These are phyloP conservation scores for Xylaria scruposa DNA, from an alignment of 495 filamentous ascomycete species.

Conservation along the genomic window DNA sequence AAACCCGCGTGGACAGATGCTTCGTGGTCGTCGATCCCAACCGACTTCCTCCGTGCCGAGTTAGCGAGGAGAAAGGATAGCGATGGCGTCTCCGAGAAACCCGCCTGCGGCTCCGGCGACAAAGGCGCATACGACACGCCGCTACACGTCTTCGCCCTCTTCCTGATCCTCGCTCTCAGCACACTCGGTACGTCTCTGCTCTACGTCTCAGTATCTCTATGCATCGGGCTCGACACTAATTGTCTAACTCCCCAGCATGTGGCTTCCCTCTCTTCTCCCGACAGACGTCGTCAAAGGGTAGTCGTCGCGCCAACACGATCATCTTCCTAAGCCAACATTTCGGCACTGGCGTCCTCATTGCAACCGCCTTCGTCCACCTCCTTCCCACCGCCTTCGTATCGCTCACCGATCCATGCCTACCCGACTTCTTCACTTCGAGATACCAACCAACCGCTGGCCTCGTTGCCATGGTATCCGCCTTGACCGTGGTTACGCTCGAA, in stretches of 20 bases:
- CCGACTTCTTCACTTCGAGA: constrained; percentile 70
- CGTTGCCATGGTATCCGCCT: constrained; percentile 77
- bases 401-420: constrained; percentile 80
- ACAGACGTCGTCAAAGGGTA: constrained; percentile 47
- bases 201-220: not conserved
- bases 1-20: constrained; percentile 22
- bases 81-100: constrained; percentile 41
- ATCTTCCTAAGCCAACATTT: constrained; percentile 83
- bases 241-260: constrained; percentile 53
- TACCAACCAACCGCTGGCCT: constrained; percentile 80
- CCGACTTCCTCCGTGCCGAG: constrained; percentile 58
- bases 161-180: constrained; percentile 75
- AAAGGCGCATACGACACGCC: constrained; percentile 68
- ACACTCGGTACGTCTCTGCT: constrained; percentile 63
- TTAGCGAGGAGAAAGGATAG: constrained; percentile 51
- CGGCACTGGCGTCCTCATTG: constrained; percentile 84
- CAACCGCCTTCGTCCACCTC: constrained; percentile 87
- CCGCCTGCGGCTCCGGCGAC: constrained; percentile 68
- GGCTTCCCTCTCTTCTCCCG: constrained; percentile 64
- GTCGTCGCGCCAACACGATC: constrained; percentile 54
- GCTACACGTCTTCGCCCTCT: constrained; percentile 76
- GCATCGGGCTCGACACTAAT: constrained; percentile 1
- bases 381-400: constrained; percentile 85
- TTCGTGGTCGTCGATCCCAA: constrained; percentile 57
- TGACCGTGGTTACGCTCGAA: constrained; percentile 76